Evolutionary conservation across 495 filamentous ascomycete species (phyloP).

Genomic region (Parathielavia appendiculata): DNA sequence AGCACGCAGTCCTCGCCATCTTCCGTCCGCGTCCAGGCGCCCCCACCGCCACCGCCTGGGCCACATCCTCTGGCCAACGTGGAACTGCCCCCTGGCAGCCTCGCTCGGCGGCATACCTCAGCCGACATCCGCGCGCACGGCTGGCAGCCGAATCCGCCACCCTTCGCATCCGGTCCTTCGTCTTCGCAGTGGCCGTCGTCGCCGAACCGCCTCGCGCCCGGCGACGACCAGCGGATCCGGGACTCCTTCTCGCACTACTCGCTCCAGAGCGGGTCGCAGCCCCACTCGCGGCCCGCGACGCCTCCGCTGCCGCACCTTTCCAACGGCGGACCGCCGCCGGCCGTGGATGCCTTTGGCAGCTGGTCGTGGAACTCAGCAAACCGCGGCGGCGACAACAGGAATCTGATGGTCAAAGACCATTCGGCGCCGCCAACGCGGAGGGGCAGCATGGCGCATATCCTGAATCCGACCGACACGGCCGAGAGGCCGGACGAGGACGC

Average conservation of each 20-base stretch:
- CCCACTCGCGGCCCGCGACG: constrained; percentile 68
- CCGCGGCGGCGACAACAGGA: constrained; percentile 37
- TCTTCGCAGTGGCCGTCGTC: constrained; percentile 82
- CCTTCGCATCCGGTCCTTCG: constrained; percentile 61
- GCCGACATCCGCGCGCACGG: constrained; percentile 90
- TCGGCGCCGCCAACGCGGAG: constrained; percentile 53
- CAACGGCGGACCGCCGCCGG: constrained; percentile 34
- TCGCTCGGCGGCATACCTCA: constrained; percentile 85
- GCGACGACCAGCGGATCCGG: constrained; percentile 71
- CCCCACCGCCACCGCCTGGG: constrained; percentile 59
- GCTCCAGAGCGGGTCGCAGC: constrained; percentile 50
- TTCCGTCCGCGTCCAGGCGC: constrained; percentile 61
- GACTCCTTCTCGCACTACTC: constrained; percentile 81
- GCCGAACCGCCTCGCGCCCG: constrained; percentile 55
- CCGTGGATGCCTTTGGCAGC: constrained; percentile 42
- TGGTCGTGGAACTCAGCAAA: constrained; percentile 51
- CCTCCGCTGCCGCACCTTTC: constrained; percentile 52
- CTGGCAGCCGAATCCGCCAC: constrained; percentile 72
- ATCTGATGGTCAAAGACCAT: constrained; percentile 45
- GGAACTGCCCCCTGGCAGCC: constrained; percentile 67
- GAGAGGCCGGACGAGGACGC: constrained; percentile 44
- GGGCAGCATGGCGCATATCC: constrained; percentile 57
- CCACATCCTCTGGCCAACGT: constrained; percentile 74
- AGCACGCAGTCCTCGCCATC: constrained; percentile 65
- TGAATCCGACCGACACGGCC: constrained; percentile 62